These are phyloP conservation scores for Ziziphus jujuba DNA, from an alignment of 306 rosid genomes.

Conservation along the genomic window DNA sequence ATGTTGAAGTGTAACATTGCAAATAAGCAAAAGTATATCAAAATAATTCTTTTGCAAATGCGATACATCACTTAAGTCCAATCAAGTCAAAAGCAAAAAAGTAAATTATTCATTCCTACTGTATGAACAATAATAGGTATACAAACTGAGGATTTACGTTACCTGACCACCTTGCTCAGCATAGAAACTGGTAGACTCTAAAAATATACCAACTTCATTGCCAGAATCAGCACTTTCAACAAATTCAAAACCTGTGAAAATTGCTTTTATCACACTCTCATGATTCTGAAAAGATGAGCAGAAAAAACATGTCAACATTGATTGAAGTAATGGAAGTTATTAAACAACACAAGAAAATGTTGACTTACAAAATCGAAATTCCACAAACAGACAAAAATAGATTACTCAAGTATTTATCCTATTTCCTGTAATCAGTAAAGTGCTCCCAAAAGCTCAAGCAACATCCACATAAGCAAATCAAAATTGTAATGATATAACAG, in stretches of 20 bases:
- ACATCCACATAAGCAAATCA: no score
- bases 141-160: slow-evolving; percentile 16
- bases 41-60: no score
- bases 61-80: background rate
- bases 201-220: slow-evolving; percentile 69
- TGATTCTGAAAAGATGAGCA: slow-evolving; percentile 56
- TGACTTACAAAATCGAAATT: no score
- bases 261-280: slow-evolving; percentile 71
- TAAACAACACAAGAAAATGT: no score
- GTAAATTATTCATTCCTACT: background rate
- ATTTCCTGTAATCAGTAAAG: no score
- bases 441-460: no score
- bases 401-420: no score
- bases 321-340: background rate
- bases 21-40: slow-evolving; percentile 2
- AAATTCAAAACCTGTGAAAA: slow-evolving; percentile 78
- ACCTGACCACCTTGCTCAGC: slow-evolving; percentile 99
- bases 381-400: no score
- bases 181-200: slow-evolving; percentile 93
- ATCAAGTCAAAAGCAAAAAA: background rate
- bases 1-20: slow-evolving; percentile 9
- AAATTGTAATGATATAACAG: no score
- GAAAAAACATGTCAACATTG: slow-evolving; percentile 13
- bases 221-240: slow-evolving; percentile 51
- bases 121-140: background rate